Conservation (phyloP, 2,329 filamentous ascomycete species). For the Fusarium fujikuroi region DNA sequence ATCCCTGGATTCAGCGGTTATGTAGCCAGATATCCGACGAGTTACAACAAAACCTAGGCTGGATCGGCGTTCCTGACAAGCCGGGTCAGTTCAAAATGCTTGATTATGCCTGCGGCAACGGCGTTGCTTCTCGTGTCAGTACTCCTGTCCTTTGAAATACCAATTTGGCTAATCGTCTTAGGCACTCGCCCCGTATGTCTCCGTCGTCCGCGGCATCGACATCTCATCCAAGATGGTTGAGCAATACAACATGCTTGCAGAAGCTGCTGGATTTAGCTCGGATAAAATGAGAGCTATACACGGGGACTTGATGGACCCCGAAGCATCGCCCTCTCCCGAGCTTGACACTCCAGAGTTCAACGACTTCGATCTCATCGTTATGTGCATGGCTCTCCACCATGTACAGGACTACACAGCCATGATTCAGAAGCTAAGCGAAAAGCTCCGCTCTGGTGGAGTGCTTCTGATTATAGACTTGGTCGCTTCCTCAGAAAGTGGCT, state of each 20-base stretch:
- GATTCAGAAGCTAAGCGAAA: not conserved
- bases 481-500: not conserved
- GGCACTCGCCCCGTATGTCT: not conserved
- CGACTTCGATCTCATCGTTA: not conserved
- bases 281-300: not conserved
- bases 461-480: not conserved
- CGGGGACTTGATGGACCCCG: not conserved
- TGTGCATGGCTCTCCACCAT: not conserved
- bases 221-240: conserved; percentile 1
- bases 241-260: not conserved
- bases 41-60: not conserved
- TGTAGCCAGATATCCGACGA: not conserved
- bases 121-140: not conserved
- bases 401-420: not conserved
- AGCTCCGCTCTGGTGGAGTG: not conserved
- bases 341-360: not conserved
- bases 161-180: accelerated
- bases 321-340: not conserved
- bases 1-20: not conserved
- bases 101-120: not conserved
- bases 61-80: not conserved
- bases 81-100: not conserved
- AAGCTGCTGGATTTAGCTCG: not conserved
- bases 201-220: not conserved
- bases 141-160: accelerated